phyloP scores from a whole-genome alignment of 2,329 filamentous ascomycete genomes.

The Pseudogymnoascus sp. region DNA sequence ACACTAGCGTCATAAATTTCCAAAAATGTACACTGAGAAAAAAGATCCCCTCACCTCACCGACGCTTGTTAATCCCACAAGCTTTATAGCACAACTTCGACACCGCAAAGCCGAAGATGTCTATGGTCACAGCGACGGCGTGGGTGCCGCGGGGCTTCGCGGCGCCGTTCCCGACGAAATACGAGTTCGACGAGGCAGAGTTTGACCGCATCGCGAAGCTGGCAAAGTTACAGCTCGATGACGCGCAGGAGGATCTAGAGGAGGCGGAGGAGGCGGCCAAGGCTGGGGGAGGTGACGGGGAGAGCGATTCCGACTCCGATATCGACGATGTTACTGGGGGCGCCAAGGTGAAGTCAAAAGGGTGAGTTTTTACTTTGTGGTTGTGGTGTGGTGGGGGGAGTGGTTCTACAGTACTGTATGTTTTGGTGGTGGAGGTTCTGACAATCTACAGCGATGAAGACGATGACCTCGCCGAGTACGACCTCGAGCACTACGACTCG shows the following conservation, averaged over 20 bases:
- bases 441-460: slow-evolving; percentile 46
- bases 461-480: slow-evolving; percentile 90
- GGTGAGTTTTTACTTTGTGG: slow-evolving; percentile 31
- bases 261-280: slow-evolving; percentile 35
- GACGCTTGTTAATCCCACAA: neutral
- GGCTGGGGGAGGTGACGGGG: slow-evolving; percentile 25
- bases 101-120: slow-evolving; percentile 19
- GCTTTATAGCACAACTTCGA: neutral
- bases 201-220: slow-evolving; percentile 50
- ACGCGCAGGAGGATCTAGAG: slow-evolving; percentile 78
- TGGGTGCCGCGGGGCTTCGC: slow-evolving; percentile 53
- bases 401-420: neutral
- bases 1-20: neutral
- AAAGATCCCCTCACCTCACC: neutral
- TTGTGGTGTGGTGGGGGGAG: neutral
- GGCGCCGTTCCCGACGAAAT: slow-evolving; percentile 48
- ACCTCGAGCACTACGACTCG: slow-evolving; percentile 92
- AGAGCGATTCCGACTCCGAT: slow-evolving; percentile 28
- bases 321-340: slow-evolving; percentile 22
- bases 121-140: slow-evolving; percentile 49
- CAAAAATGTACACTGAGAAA: neutral
- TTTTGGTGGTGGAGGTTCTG: slow-evolving; percentile 8
- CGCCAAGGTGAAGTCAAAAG: slow-evolving; percentile 28
- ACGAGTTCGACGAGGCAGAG: slow-evolving; percentile 50
- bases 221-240: slow-evolving; percentile 61